Percentiles rank a stretch among this genome's conserved stretches.
phyloP scores from a whole-genome alignment of 2,329 filamentous ascomycete species.

The Curvularia eragrostidis region DNA sequence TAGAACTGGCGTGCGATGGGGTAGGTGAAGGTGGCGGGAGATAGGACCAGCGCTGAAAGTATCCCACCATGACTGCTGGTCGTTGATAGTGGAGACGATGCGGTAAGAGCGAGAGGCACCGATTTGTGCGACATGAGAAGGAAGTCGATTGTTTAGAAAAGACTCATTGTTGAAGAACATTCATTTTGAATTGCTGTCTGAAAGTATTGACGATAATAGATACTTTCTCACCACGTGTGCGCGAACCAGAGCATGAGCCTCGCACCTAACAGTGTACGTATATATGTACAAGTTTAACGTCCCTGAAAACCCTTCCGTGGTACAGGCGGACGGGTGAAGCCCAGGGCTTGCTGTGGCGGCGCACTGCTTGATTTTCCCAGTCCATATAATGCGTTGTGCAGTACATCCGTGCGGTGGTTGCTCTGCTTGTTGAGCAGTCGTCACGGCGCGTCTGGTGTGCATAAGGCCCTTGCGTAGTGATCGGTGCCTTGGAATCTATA shows the following conservation, averaged over 20 bases:
- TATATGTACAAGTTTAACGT: not conserved
- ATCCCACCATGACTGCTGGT: not conserved
- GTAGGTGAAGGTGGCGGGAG: not conserved
- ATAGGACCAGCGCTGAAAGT: not conserved
- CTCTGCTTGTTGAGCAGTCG: not conserved
- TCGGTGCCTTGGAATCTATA: not conserved
- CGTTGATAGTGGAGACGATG: not conserved
- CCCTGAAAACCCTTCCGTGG: not conserved
- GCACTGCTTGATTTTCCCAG: not conserved
- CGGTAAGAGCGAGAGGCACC: not conserved
- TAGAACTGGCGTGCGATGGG: not conserved
- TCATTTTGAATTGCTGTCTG: not conserved
- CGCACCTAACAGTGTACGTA: not conserved
- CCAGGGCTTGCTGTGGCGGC: not conserved
- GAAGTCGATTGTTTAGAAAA: not conserved
- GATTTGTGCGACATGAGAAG: not conserved
- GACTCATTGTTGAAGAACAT: not conserved
- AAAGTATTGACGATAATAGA: not conserved
- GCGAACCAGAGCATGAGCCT: not conserved
- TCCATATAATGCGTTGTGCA: not conserved
- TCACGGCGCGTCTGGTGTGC: not conserved
- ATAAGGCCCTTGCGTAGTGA: not conserved
- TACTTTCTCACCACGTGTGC: not conserved
- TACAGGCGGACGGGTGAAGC: not conserved
- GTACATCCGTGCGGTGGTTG: not conserved